Base-by-base conservation (phyloP, 345 rosid genomes). In the Anacardium occidentale region DNA sequence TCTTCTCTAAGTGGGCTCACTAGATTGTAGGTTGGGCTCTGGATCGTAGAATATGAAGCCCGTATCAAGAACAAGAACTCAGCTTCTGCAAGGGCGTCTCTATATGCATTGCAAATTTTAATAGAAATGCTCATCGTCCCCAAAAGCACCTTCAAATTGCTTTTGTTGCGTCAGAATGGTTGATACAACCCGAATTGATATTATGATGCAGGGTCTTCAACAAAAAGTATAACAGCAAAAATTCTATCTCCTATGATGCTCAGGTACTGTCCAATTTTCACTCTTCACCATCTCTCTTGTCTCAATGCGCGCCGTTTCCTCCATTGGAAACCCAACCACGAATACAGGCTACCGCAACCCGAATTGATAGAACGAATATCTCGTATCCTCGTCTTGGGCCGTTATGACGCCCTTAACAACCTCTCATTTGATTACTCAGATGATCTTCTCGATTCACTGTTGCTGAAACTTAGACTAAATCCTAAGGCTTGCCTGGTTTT, bases 331-430 rank as follows among this genome's bases (percentile, higher is more conserved):
- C 86, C 84, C 68, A 87, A 88, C 48, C 86, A 84, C 64, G 94
- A 87, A 70, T 76, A 79, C 85, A 85, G 78, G 51, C 82, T 85
- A 20, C 55, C 76, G 78, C 88, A 37, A 59, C 81, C 91, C 75
- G 95, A 90, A 69, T 75, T 87, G 57, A 42, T 89, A 67, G 79
- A 84, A 64, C 91, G 97, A 5, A 87, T 94, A 82, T 80, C 93
- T 67, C 91, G 90, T 40, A 75, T 94, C 68, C 86, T 92, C 20
- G 64, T 82, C 71, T 89, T 90, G 9, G 79, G 86, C 63, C 95
- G 97, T 69, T 78, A 72, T 79, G 76, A 66, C 17, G 97, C 93
- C 71, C 81, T 94, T 80, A 69, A 72, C 45, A 53, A 63, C 48
- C 87, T 92, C 73, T 76, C 83, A 21, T 76, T 90, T 81, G 74